Base-by-base conservation (phyloP, 2,329 filamentous ascomycete genomes). In the Emergomyces orientalis region DNA sequence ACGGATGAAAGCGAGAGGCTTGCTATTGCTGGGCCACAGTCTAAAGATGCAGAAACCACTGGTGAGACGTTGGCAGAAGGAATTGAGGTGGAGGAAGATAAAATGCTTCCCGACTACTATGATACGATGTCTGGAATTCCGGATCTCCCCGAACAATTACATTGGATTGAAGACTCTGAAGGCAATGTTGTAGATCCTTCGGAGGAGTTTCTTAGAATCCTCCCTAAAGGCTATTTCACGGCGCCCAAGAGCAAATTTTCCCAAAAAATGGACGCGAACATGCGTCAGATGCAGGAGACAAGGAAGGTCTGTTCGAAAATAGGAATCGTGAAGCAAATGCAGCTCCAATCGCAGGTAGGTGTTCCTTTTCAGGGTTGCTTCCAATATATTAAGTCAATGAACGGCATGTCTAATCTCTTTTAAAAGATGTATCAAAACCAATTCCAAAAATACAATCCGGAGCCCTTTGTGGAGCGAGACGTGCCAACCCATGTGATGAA, bases 281-380 rank as follows among this genome's bases (percentile, higher is more conserved):
- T 97, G 76, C 86, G 86, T 65, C 92, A 97, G 72, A 92, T 99
- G 82, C 94, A 99, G 74, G 93, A 97, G 71, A 99, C 94, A 0
- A 84, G 94, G 68, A 97, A 97, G 73, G 84, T 99, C 37, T 96
- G 91, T 70, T 91, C 91, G 13, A 99, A 97, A 77, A 96, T 99
- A 73, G 88, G 90, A 58, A 91, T 99, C 65, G 94, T 99, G 73
- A 99, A 97, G 79, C 94, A 99, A 78, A 99, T 99, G 94, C 94
- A 99, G 77, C 86, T 97, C 61, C 94, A 99, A 75, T 90, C 91
- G 60, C 94, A 97, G 84, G 90, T 91, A 84, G 72, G 79, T 71
- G 47, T 8, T 51, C 14, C 7, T 59, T 37, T 34, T 25, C 54
- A 25, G 6, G 5, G 17, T 47, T 6, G 17, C 19, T 22, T 55